Evolutionary conservation across 345 rosid species (phyloP), one percentile per base, ranked within the genome.

Genomic region (Brassica juncea): DNA sequence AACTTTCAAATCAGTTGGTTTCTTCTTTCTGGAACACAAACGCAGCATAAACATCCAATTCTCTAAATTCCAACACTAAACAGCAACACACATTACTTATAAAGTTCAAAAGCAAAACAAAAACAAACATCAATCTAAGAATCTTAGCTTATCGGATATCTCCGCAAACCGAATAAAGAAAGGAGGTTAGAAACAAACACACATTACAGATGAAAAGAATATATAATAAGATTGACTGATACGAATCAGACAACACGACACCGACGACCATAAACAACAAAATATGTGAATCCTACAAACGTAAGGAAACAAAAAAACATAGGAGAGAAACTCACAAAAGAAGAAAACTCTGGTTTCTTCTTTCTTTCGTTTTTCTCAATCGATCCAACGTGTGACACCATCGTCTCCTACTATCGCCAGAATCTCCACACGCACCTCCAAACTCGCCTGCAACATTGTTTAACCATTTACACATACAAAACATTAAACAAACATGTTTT

Each of bases 371-470:
- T 58, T 58, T 59, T 25, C 31, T 32, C 28, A 93, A 79, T 90
- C 97, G 8, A 93, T 85, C 98, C 97, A 95, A 12, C 99, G 96
- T 37, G 93, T 87, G 54, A 95, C 84, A 25, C 99, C 94, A 55
- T 94, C 99, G 8, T 90, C 97, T 32, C 94, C 93, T 1, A 84
- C 88, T 0, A 88, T 85, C 23, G 98, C 99, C 83, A 95, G 81
- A 79, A 95, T 88, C 86, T 91, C 99, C 73, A 93, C 69, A 31
- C 84, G 84, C 5, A 91, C 94, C 59, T 89, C 94, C 87, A 93
- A 85, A 66, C 87, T 81, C 47, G 97, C 98, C 99, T 95, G 90
- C 85, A 83, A 81, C 81, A 37, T 47, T 35, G 70, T 44, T 16
- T 61, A 4, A 28, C 16, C 61, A 57, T 78, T 78, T 71, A 30